Base-by-base conservation (phyloP, 495 filamentous ascomycete species). In the Penicillium bovifimosum region DNA sequence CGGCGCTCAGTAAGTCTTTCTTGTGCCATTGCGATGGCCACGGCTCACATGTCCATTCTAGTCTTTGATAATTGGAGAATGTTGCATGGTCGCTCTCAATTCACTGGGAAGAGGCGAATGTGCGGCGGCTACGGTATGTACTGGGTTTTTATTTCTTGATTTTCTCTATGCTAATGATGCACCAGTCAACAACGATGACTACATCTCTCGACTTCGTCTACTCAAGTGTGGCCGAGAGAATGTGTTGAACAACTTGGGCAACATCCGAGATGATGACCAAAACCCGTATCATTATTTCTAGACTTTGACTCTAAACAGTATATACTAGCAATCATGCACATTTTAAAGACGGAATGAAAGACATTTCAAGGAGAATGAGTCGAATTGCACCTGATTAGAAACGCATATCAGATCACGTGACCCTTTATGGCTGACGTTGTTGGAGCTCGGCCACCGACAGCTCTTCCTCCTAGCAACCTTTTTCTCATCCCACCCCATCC, bases 31-130 rank as follows among this genome's bases (percentile, higher is more conserved):
- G 43, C 9, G 11, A 16, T 20, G 0, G 2, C 20, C 20, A 24
- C 7, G 13, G 33, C 53, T 58, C 49, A 61, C 49, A 45, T 41
- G 36, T 39, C 14, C 46, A 17, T 46, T 36, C 49, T 38, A 89
- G 85, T 96, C 16, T 96, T 97, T 64, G 89, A 97, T 66, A 96
- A 97, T 62, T 96, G 91, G 91, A 79, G 92, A 52, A 88, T 95
- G 50, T 68, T 97, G 41, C 92, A 97, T 67, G 92, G 90, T 3
- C 76, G 92, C 55, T 79, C 80, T 17, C 78, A 81, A 11, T 97
- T 96, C 61, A 86, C 80, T 7, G 92, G 92, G 14, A 86, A 85
- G 60, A 75, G 92, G 57, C 83, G 90, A 57, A 86, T 97, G 67
- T 95, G 89, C 65, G 92, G 92, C 53, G 92, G 79, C 14, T 95